Percentiles rank a stretch among this genome's conserved stretches.
Evolutionary conservation across 2,329 filamentous ascomycete genomes (phyloP).

Genomic region (Pezicula radicicola): DNA sequence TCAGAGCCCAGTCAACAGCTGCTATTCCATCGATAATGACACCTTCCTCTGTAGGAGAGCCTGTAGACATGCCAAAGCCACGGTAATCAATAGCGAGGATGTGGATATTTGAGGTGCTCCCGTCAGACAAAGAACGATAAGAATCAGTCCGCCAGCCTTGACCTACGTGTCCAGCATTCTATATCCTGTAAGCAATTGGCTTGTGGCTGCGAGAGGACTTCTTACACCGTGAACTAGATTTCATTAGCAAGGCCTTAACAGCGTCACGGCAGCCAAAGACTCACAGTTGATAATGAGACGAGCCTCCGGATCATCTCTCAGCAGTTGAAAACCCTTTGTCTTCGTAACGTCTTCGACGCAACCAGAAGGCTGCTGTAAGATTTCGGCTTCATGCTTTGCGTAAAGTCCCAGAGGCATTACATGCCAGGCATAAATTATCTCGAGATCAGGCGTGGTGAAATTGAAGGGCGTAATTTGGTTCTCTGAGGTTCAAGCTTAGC

Average conservation of each 20-base stretch:
- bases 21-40: constrained; percentile 76
- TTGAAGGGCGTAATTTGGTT: constrained; percentile 88
- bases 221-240: constrained; percentile 60
- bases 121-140: constrained; percentile 74
- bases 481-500: constrained; percentile 41
- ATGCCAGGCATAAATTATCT: constrained; percentile 86
- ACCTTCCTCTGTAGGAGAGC: constrained; percentile 76
- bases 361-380: constrained; percentile 47
- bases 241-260: constrained; percentile 7
- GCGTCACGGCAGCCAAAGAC: constrained; percentile 18
- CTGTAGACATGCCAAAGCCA: constrained; percentile 79
- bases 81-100: constrained; percentile 89
- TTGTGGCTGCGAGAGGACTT: not conserved
- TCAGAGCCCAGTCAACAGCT: constrained; percentile 69
- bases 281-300: constrained; percentile 63
- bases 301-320: constrained; percentile 61
- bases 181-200: constrained; percentile 13
- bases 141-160: constrained; percentile 73
- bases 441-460: constrained; percentile 70
- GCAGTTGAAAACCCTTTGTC: constrained; percentile 56
- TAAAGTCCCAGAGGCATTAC: constrained; percentile 79
- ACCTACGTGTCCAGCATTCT: constrained; percentile 85
- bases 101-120: constrained; percentile 68
- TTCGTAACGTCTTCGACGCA: constrained; percentile 47
- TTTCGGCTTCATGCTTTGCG: constrained; percentile 61